Evolutionary conservation across 768 basidiomycete genomes (phyloP).

Genomic region (Lyophyllum decastes): DNA sequence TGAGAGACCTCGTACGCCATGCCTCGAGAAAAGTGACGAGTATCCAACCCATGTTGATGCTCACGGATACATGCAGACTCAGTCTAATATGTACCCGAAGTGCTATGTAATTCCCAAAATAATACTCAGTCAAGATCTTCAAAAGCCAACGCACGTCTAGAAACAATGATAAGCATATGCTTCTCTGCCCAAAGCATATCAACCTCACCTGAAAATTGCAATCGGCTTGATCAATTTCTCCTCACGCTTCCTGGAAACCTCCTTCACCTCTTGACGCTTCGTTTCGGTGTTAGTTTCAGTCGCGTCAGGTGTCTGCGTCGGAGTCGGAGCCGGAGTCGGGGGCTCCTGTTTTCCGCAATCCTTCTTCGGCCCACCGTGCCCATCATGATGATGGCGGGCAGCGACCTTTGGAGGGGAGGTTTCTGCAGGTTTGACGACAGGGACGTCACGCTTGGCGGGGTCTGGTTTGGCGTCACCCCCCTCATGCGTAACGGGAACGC

Average conservation of each 20-base stretch:
- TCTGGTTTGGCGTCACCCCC: too few species aligned
- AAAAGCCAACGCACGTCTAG: constrained; percentile 5
- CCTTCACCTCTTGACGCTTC: neutral
- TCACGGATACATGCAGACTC: neutral
- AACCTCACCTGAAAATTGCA: constrained; percentile 2
- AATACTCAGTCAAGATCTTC: constrained; percentile 2
- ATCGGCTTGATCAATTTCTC: neutral
- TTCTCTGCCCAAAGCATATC: too few species aligned
- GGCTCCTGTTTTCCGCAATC: too few species aligned
- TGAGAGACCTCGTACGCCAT: too few species aligned
- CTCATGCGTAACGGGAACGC: too few species aligned
- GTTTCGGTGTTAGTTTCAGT: neutral
- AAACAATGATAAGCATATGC: neutral
- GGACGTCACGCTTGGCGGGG: too few species aligned
- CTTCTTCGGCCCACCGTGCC: too few species aligned
- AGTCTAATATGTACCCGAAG: neutral
- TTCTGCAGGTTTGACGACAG: too few species aligned
- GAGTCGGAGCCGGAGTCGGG: too few species aligned
- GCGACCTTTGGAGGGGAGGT: too few species aligned
- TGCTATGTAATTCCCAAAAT: neutral
- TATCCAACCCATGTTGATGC: neutral
- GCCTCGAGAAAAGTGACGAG: neutral
- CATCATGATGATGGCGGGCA: too few species aligned
- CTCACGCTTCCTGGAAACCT: neutral
- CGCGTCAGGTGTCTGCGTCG: too few species aligned